A percentile compares a stretch with the other conserved stretches of the same genome.
These are phyloP conservation scores for Goffeauzyma gilvescens DNA, from an alignment of 768 basidiomycete species.

Conservation along the genomic window DNA sequence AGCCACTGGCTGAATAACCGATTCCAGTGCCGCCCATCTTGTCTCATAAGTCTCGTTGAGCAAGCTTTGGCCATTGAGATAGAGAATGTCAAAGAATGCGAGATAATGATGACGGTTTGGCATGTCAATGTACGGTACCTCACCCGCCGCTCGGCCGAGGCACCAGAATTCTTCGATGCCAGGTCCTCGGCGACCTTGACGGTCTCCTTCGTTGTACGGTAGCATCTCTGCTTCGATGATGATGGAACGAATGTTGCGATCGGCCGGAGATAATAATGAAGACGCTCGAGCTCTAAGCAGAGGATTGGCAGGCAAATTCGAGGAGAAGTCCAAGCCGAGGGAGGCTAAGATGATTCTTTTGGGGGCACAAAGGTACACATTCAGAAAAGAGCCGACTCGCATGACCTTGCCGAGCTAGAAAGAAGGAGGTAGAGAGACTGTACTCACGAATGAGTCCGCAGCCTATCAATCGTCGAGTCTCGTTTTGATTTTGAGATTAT, in stretches of 20 bases:
- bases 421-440: too few species aligned
- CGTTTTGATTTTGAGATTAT: constrained; percentile 79
- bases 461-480: constrained; percentile 59
- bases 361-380: too few species aligned
- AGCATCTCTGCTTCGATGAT: constrained; percentile 79
- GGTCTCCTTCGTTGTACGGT: constrained; percentile 44
- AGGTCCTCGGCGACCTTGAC: constrained; percentile 22
- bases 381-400: too few species aligned
- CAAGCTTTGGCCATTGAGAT: constrained; percentile 46
- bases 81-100: constrained; percentile 70
- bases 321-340: constrained; percentile 36
- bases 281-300: too few species aligned
- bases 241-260: constrained; percentile 17
- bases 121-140: background rate
- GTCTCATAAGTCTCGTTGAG: constrained; percentile 41
- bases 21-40: constrained; percentile 48
- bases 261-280: too few species aligned
- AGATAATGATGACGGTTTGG: constrained; percentile 47
- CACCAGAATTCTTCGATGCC: constrained; percentile 50
- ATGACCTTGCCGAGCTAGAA: too few species aligned
- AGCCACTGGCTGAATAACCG: constrained; percentile 38
- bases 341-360: constrained; percentile 48
- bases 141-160: constrained; percentile 7
- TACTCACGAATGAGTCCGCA: constrained; percentile 41
- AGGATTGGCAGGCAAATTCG: constrained; percentile 5